A percentile compares a stretch with the other conserved stretches of the same genome.
phyloP scores from a whole-genome alignment of 257 asterid species.

The Salvia splendens region DNA sequence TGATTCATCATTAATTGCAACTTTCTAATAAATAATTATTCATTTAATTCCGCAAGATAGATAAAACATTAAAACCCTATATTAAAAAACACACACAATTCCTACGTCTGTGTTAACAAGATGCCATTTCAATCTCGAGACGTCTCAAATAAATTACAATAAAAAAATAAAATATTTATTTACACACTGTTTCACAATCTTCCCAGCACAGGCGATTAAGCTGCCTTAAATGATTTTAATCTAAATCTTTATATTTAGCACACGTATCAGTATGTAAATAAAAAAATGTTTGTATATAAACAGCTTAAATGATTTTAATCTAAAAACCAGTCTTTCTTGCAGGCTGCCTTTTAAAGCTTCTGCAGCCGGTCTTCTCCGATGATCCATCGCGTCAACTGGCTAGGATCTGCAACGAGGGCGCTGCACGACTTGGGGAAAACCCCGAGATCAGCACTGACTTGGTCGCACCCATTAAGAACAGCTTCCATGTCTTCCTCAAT shows the following conservation, averaged over 20 bases:
- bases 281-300: no score
- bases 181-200: background rate
- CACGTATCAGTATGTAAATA: background rate
- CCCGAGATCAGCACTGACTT: constrained; percentile 74
- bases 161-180: background rate
- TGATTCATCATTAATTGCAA: no score
- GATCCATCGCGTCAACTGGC: constrained; percentile 92
- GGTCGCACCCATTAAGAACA: constrained; percentile 55
- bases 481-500: constrained; percentile 79
- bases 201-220: no score
- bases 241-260: no score
- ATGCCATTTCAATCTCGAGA: no score
- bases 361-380: constrained; percentile 76
- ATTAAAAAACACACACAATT: no score
- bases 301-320: background rate
- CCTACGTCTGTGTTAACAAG: no score
- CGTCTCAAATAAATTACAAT: background rate
- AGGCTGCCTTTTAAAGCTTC: constrained; percentile 36
- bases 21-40: no score
- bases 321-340: background rate
- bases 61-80: no score
- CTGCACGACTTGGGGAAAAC: constrained; percentile 79
- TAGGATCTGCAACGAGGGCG: constrained; percentile 71
- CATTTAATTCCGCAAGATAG: no score
- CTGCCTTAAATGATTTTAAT: no score